Evolutionary conservation across 352 stramenopile species (phyloP).

Genomic region (Globisporangium abappressorium): DNA sequence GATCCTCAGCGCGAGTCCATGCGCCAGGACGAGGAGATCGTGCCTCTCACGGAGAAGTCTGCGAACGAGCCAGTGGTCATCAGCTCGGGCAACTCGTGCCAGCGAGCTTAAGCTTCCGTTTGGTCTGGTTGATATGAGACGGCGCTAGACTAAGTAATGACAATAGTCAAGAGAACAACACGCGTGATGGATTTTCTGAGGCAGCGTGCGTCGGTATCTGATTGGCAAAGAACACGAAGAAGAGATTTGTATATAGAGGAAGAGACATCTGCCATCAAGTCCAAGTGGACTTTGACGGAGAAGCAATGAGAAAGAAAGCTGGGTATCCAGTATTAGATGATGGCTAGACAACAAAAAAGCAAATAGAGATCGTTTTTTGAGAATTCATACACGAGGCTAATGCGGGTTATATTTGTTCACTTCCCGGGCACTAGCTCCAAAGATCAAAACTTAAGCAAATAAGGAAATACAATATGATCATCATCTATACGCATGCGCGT

Average conservation of each 20-base stretch:
- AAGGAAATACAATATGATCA: conserved; percentile 12
- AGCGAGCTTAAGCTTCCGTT: conserved; percentile 38
- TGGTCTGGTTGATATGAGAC: neutral
- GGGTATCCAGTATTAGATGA: conserved; percentile 1
- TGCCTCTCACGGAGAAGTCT: conserved; percentile 72
- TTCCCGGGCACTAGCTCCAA: conserved; percentile 1
- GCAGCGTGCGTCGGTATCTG: neutral
- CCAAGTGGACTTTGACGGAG: neutral
- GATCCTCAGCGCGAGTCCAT: conserved; percentile 73
- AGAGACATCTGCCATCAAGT: neutral
- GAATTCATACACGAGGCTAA: neutral
- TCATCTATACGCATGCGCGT: conserved; percentile 10
- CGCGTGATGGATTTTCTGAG: neutral
- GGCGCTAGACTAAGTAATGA: neutral
- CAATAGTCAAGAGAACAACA: neutral
- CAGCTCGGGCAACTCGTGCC: conserved; percentile 77
- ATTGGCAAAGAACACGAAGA: neutral
- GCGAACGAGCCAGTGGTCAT: conserved; percentile 69
- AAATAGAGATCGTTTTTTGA: neutral
- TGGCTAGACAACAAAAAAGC: neutral
- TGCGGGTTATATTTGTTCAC: conserved; percentile 11
- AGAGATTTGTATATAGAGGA: conserved; percentile 9
- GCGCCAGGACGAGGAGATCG: conserved; percentile 84
- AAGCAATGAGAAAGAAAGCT: neutral
- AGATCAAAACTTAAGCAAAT: neutral